A percentile compares a stretch with the other conserved stretches of the same genome.
Conservation (phyloP, 2,329 filamentous ascomycete genomes). For the Scedosporium aurantiacum region DNA sequence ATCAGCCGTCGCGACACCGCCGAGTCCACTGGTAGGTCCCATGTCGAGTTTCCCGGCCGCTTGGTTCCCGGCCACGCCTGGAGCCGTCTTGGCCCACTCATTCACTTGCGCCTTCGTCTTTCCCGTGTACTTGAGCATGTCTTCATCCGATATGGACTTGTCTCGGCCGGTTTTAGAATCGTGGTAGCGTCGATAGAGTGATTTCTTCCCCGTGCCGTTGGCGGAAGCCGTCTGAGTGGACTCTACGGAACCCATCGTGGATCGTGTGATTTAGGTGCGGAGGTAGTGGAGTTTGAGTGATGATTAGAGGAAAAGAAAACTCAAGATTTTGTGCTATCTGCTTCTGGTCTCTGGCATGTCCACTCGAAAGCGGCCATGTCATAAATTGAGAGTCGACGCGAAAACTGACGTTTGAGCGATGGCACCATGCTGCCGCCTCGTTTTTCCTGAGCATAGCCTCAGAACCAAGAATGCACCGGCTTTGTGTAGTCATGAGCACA, state of each 20-base stretch:
- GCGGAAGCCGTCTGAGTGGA: not conserved
- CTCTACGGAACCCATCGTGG: not conserved
- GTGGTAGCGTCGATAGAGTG: conserved; percentile 21
- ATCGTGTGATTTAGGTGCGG: not conserved
- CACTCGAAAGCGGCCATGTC: no score
- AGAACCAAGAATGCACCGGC: no score
- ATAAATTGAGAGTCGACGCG: no score
- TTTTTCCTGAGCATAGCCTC: no score
- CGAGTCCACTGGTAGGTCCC: conserved; percentile 21
- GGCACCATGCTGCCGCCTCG: no score
- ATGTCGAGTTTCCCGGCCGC: conserved; percentile 21
- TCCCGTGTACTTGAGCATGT: conserved; percentile 29
- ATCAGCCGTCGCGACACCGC: conserved; percentile 16
- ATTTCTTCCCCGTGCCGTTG: conserved; percentile 13
- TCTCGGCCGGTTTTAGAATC: conserved; percentile 18
- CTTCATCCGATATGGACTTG: conserved; percentile 24
- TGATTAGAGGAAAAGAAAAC: no score
- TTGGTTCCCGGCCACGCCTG: conserved; percentile 29
- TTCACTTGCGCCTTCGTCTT: conserved; percentile 21
- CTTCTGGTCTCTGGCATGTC: not conserved
- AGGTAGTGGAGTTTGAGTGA: no score
- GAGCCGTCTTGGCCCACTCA: conserved; percentile 24
- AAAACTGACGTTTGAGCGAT: no score
- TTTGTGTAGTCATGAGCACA: not conserved
- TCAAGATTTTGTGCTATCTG: not conserved